Percentiles rank a stretch among this genome's conserved stretches.
Conservation (phyloP, 75 land plant species). For the Cupressus sempervirens region DNA sequence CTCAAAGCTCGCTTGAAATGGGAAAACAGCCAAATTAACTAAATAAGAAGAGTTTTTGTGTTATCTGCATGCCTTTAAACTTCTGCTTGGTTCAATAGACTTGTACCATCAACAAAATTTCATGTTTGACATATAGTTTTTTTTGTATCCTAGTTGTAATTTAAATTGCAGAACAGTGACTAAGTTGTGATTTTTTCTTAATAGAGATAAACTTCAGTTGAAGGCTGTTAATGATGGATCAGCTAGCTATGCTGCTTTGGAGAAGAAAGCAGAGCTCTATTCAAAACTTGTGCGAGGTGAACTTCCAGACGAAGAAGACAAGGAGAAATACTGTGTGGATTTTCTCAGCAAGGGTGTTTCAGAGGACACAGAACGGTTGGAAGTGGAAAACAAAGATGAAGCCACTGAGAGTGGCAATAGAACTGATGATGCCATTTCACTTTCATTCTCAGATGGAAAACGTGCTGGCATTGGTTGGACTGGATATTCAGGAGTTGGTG, state of each 20-base stretch:
- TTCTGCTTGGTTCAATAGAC: not conserved
- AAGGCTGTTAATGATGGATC: conserved; percentile 83
- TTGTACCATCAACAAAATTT: not conserved
- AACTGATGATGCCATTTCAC: conserved; percentile 18
- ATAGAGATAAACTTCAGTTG: conserved; percentile 87
- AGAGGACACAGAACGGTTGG: conserved; percentile 31
- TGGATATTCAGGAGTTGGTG: conserved; percentile 26
- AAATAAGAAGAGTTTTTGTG: not conserved
- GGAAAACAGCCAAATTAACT: not conserved
- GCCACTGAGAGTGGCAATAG: conserved; percentile 18
- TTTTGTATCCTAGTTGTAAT: not conserved
- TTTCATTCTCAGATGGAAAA: conserved; percentile 19
- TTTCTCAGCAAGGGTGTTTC: conserved; percentile 65
- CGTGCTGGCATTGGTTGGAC: conserved; percentile 52
- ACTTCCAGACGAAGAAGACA: conserved; percentile 90
- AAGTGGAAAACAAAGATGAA: conserved; percentile 14
- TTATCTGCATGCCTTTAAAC: not conserved
- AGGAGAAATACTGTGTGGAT: conserved; percentile 94
- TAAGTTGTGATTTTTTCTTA: not conserved
- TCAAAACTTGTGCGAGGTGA: conserved; percentile 81
- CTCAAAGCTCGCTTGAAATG: not conserved
- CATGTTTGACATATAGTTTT: not conserved
- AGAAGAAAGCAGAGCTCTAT: conserved; percentile 85
- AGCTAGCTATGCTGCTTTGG: conserved; percentile 85
- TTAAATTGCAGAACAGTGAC: not conserved